Evolutionary conservation across 257 asterid genomes (phyloP).

Genomic region (Solanum pimpinellifolium): DNA sequence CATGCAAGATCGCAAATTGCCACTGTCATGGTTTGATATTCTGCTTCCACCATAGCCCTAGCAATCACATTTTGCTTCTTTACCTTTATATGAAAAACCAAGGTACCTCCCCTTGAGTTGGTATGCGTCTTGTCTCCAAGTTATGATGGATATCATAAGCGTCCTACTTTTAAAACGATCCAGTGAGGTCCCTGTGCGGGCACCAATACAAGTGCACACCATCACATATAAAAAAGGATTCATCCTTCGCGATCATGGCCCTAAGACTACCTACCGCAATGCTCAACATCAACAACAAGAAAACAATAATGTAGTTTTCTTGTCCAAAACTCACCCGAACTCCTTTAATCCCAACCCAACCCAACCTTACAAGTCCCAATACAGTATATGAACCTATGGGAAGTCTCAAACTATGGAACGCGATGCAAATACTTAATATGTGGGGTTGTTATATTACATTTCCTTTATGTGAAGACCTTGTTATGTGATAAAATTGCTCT

Average conservation of each 20-base stretch:
- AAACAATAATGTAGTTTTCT: background rate
- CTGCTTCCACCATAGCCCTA: no score
- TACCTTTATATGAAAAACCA: no score
- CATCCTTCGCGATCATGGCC: background rate
- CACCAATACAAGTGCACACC: background rate
- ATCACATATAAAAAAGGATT: background rate
- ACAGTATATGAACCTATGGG: background rate
- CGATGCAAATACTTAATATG: background rate
- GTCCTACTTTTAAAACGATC: background rate
- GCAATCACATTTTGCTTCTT: no score
- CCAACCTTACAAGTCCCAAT: background rate
- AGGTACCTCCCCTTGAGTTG: background rate
- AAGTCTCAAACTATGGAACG: background rate
- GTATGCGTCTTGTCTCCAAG: background rate
- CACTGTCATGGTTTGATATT: no score
- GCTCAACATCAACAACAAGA: background rate
- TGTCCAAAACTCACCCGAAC: background rate
- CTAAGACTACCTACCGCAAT: background rate
- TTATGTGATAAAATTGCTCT: background rate
- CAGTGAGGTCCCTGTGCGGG: background rate
- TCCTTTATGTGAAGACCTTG: background rate
- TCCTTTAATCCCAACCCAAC: background rate
- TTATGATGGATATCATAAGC: background rate
- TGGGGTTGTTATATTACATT: background rate
- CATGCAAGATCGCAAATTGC: no score